Evolutionary conservation across 176 grass and related monocot genomes (phyloP), one percentile per base, ranked within the genome.

Genomic region (Secale cereale): DNA sequence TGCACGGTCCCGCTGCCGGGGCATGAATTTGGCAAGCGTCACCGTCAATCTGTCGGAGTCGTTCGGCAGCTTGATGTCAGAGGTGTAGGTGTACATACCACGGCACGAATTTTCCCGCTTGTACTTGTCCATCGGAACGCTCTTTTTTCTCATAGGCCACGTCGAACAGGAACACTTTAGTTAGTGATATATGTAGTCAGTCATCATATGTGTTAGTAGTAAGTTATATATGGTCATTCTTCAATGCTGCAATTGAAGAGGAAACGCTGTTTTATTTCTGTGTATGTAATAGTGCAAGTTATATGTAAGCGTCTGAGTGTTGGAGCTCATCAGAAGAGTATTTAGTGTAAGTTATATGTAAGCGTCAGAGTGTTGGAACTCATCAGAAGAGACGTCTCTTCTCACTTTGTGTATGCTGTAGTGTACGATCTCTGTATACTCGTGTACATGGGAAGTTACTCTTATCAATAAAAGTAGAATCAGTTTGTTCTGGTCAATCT

Each of bases 241-340:
- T 94, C 91, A 94, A 94, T 94, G 46, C 61, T 77, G 78, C 88
- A 73, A 97, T 94, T 94, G 94, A 97, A 97, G 94, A 88, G 70
- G 62, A 46, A 36, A 62, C 17, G 23, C 20, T 43, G 25, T 35
- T n/a, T 52, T 29, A 6, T 30, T 48, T 52, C 13, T 31, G 40
- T 86, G 74, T 54, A 61, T 40, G 40, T 79, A 88, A 31, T 72
- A 48, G 52, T 68, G 52, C 16, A 79, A 52, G 56, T 79, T 29
- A 45, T 29, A 79, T 57, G 52, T 22, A 57, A 65, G 39, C 7
- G 39, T 73, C 70, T 19, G 70, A 43, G 48, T 19, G 64, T 83
- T 46, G 20, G 64, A 45, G 54, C n/a, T 85, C 46, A 28, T 85
- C 35, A n/a, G 41, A n/a, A 48, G 20, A 70, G 32, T 74, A 62